Evolutionary conservation across 1,284 basidiomycete genomes (phyloP), one percentile per base, ranked within the genome.

Genomic region (Ganoderma boninense): DNA sequence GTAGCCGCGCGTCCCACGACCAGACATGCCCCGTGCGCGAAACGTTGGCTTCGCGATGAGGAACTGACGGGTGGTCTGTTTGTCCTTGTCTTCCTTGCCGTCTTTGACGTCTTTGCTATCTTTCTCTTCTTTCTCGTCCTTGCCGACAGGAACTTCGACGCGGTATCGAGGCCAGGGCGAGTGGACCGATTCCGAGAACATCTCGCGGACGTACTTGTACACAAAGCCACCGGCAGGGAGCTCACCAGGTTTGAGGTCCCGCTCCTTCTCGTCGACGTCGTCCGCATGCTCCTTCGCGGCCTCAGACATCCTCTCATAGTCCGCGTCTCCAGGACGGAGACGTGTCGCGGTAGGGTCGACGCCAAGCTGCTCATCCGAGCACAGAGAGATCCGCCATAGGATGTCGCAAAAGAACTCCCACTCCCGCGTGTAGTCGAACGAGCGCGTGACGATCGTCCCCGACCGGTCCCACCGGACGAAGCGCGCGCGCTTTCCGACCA

Each of bases 1-100:
- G 26, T 67, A 70, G 8, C 69, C 69, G n/a, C 57, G 61, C 10
- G 69, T 70, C 5, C 69, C 69, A 8, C 69, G 69, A 4, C 69
- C 62, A 1, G 35, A 11, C 0, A 62, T 7, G 7, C 62, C 56
- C 1, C 10, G 8, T 4, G 64, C 49, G 16, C 2, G 10, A 29
- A 66, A 62, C 1, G 18, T 26, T 2, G 68, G 68, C 43, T 66
- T 63, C 11, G 52, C 64, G n/a, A 69, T 52, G 10, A 69, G 61
- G 35, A 66, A 69, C 16, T 60, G 13, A 10, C 18, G 44, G 2
- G 38, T n/a, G 6, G 20, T 46, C 44, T 10, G 1, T 0, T 16
- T 0, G 18, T 11, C 38, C 38, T 40, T 7, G 32, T 32, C 32
- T 4, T 32, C 32, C 1, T 5, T 40, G 38, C 8, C 4, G 32